These are phyloP conservation scores for Botrytis fabae DNA, from an alignment of 2,329 filamentous ascomycete species.

Conservation along the genomic window DNA sequence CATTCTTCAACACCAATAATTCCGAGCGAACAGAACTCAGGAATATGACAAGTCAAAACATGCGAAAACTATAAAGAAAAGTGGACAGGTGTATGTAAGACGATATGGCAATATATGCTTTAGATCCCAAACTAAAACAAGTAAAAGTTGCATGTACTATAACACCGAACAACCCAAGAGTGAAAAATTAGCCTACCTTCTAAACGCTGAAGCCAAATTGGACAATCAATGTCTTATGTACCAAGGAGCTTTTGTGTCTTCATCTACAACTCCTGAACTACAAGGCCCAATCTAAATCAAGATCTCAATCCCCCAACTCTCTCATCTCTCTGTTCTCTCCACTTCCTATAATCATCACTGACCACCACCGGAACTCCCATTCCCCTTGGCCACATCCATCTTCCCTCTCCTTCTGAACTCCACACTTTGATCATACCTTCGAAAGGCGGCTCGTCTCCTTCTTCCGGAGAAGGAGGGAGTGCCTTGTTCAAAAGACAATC, in stretches of 20 bases:
- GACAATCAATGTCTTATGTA: neutral
- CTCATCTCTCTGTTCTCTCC: constrained; percentile 14
- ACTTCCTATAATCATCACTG: constrained; percentile 12
- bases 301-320: neutral
- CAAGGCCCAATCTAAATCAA: fast-evolving
- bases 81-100: fast-evolving
- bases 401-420: neutral
- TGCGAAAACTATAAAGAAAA: neutral
- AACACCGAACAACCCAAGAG: neutral
- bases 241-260: neutral
- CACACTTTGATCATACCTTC: constrained; percentile 17
- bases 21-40: neutral
- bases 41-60: neutral
- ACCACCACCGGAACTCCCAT: neutral
- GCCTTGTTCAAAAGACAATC: neutral
- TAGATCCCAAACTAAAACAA: neutral
- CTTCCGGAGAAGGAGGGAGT: neutral
- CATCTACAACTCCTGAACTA: neutral
- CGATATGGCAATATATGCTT: neutral
- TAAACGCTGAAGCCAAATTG: neutral
- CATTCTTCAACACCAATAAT: neutral
- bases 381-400: constrained; percentile 12
- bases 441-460: constrained; percentile 6
- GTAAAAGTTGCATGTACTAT: neutral
- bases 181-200: neutral